Base-by-base conservation (phyloP, 805 yeast species). In the Starmerella sirachaensis region DNA sequence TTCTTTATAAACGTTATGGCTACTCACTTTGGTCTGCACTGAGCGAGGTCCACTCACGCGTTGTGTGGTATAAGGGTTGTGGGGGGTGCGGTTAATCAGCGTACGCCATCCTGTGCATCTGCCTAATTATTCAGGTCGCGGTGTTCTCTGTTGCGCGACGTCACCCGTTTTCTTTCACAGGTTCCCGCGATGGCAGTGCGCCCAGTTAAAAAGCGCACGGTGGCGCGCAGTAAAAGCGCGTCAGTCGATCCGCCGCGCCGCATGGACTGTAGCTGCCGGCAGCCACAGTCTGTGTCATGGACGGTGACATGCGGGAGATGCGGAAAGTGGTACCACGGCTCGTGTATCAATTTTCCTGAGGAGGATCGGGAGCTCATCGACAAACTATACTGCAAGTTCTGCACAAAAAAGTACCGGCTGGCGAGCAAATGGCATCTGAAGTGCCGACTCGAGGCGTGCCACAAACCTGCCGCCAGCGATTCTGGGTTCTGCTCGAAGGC, bases 241-340 rank as follows among this genome's bases (percentile, higher is more conserved):
- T 8, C 8, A 26, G 10, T 12, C 8, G 29, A 26, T 26, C 10
- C 8, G 7, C n/a, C 8, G 11, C 10, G 29, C 11, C 13, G 29
- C 11, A 10, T 12, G 14, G 18, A 23, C 38, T 36, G 39, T 18
- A 5, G 19, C 8, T 36, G 39, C 13, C 34, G 39, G 5, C 21
- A 30, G 30, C 27, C 11, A 20, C 25, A 9, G 38, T 38, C n/a
- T n/a, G n/a, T n/a, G n/a, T n/a, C n/a, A n/a, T 22, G 37, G 29
- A 29, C 33, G 4, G 38, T 40, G 5, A 29, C 31, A n/a, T 41
- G 45, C 21, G 22, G 13, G 12, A 17, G 18, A 10, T 41, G 45
- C 29, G 32, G n/a, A 10, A 29, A 31, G 10, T 41, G 45, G 45
- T 41, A 28, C 36, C 45, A 41, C n/a, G 42, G 38, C 16, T 25